Evolutionary conservation across 1,284 basidiomycete genomes (phyloP).

Genomic region (Ganoderma lingzhi): DNA sequence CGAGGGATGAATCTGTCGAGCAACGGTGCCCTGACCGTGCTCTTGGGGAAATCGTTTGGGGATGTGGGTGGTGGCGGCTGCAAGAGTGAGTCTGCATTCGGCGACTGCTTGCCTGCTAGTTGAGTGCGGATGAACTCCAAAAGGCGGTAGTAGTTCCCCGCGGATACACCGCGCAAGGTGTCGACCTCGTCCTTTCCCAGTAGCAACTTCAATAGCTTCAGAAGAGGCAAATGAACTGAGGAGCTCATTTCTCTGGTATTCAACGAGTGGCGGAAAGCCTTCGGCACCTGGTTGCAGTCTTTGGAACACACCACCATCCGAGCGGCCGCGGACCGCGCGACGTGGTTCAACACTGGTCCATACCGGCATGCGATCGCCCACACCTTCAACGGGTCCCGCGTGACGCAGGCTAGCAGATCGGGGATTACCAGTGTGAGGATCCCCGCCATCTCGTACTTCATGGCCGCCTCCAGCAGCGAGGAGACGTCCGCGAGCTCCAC

Average conservation of each 20-base stretch:
- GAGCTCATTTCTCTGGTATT: not conserved
- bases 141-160: conserved; percentile 24
- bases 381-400: not conserved
- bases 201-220: not conserved
- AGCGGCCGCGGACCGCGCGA: not conserved
- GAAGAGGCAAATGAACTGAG: not conserved
- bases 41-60: too few species aligned
- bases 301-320: not conserved
- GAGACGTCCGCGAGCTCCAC: not conserved
- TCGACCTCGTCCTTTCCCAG: not conserved
- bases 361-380: conserved; percentile 6
- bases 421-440: not conserved
- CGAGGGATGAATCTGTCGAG: not conserved
- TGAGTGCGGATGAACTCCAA: not conserved
- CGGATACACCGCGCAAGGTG: conserved; percentile 15
- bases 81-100: not conserved
- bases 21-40: not conserved
- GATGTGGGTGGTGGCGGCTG: not conserved
- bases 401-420: not conserved
- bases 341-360: not conserved
- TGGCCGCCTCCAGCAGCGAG: not conserved
- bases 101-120: not conserved
- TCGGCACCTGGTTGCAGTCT: not conserved
- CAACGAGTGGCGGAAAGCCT: not conserved
- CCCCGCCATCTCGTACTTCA: conserved; percentile 10